Percentiles rank a stretch among this genome's conserved stretches.
Conservation (phyloP, 176 grass and related monocot species). For the Carex parvula region DNA sequence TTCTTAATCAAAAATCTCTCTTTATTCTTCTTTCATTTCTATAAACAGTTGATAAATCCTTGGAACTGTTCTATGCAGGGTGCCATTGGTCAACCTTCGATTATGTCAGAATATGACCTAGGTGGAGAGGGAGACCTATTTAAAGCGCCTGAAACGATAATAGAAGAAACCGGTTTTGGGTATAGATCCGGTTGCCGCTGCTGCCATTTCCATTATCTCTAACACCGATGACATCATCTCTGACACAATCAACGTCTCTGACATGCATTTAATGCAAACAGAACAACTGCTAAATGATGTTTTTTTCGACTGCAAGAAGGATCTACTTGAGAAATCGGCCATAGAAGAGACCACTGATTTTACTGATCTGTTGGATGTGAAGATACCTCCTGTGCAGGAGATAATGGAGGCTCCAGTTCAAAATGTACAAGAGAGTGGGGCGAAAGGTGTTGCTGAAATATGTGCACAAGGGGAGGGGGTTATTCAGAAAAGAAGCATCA, state of each 20-base stretch:
- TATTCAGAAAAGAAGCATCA: slow-evolving; percentile 90
- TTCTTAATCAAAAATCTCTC: neutral
- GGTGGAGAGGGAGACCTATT: slow-evolving; percentile 92
- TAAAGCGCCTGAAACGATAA: slow-evolving; percentile 79
- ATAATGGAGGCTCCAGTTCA: slow-evolving; percentile 45
- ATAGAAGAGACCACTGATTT: slow-evolving; percentile 65
- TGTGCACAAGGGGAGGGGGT: slow-evolving; percentile 33
- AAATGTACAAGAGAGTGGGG: slow-evolving; percentile 14
- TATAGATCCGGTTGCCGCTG: slow-evolving; percentile 53
- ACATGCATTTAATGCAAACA: slow-evolving; percentile 44
- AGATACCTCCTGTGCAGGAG: slow-evolving; percentile 70
- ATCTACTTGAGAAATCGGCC: slow-evolving; percentile 67
- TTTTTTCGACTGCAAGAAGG: slow-evolving; percentile 77
- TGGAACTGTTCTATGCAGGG: slow-evolving; percentile 32
- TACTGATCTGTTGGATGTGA: slow-evolving; percentile 76
- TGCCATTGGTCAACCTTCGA: slow-evolving; percentile 42
- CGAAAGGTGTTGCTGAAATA: slow-evolving; percentile 40
- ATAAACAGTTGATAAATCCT: neutral
- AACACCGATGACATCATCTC: slow-evolving; percentile 38
- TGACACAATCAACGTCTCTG: slow-evolving; percentile 42
- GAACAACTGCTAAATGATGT: slow-evolving; percentile 63
- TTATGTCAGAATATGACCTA: slow-evolving; percentile 75
- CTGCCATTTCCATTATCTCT: slow-evolving; percentile 72
- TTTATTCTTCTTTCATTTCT: neutral
- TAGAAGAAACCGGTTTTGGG: slow-evolving; percentile 52